Conservation (phyloP, 176 grass and related monocot species). For the Aegilops speltoides region DNA sequence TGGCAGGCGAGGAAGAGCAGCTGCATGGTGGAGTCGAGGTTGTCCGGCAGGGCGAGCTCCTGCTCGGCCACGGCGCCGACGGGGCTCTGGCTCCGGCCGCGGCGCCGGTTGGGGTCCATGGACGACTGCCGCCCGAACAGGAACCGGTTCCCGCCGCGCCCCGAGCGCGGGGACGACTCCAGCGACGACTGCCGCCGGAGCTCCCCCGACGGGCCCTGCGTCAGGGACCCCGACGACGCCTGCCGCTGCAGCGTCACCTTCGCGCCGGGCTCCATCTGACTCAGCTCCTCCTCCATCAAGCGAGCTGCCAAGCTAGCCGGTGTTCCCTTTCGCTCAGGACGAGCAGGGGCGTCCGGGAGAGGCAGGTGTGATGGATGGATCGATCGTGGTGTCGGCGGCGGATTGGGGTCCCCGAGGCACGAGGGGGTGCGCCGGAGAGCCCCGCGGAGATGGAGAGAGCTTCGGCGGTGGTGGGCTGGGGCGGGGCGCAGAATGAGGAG, state of each 20-base stretch:
- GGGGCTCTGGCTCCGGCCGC: conserved; percentile 63
- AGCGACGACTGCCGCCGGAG: conserved; percentile 68
- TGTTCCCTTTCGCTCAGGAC: neutral
- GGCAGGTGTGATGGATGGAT: neutral
- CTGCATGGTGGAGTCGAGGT: conserved; percentile 91
- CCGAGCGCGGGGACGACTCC: conserved; percentile 54
- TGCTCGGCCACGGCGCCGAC: conserved; percentile 41
- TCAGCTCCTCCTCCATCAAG: neutral
- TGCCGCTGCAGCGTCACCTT: conserved; percentile 63
- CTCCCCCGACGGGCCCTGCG: conserved; percentile 41
- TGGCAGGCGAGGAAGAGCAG: conserved; percentile 89
- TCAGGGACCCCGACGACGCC: conserved; percentile 67
- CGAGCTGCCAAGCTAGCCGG: neutral
- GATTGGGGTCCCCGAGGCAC: conserved; percentile 56
- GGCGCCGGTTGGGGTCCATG: conserved; percentile 75
- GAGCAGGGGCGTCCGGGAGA: neutral
- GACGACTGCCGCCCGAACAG: conserved; percentile 89
- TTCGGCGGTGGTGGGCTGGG: neutral
- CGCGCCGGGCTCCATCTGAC: conserved; percentile 44
- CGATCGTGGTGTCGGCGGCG: neutral
- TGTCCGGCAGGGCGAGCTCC: conserved; percentile 71
- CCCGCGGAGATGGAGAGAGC: conserved; percentile 27
- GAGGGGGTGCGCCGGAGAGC: conserved; percentile 57
- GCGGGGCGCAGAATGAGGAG: conserved; percentile 3
- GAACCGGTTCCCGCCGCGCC: conserved; percentile 49